Base-by-base conservation (phyloP, 805 yeast species). In the Hanseniaspora jakobsenii region DNA sequence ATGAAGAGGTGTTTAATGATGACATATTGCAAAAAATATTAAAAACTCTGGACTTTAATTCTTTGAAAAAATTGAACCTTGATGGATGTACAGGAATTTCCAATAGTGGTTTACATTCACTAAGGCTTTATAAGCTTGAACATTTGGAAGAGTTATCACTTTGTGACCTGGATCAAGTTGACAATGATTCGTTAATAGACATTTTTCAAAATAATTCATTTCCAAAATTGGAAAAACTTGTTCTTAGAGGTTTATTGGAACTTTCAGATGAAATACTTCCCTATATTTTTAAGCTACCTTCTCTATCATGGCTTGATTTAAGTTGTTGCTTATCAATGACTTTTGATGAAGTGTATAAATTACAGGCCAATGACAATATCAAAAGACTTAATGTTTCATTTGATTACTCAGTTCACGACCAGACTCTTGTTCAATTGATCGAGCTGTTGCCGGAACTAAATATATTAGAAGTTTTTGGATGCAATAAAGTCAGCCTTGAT, bases 401-500 rank as follows among this genome's bases (percentile, higher is more conserved):
- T 61, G 82, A 85, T 2, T 66, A 93, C 31, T 66, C 75, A 17
- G 71, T 84, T 10, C 85, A 85, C 55, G 84, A 89, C 59, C 70
- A 67, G 16, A 70, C 75, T 0, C 58, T 87, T n/a, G 72, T 71
- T 21, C 54, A 70, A 23, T 52, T 85, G 17, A 70, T 81, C 2
- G 61, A 69, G 22, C 67, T 71, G 9, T 82, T 91, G 50, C 71
- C 77, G 0, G 72, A 72, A 37, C 61, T 89, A 47, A 67, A 70
- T 36, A 67, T 81, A 13, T 56, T 89, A 45, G 93, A 84, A 53
- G 87, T 84, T 13, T 85, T 78, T 58, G 95, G 95, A 1, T 68
- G 80, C 55, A 82, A 81, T 55, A 65, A 75, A 53, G 73, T 85
- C 48, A 73, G 86, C 1, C 62, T 67, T 7, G 65, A 66, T 82